phyloP scores from a whole-genome alignment of 805 yeast genomes.

The Saccharomycopsis malanga region DNA sequence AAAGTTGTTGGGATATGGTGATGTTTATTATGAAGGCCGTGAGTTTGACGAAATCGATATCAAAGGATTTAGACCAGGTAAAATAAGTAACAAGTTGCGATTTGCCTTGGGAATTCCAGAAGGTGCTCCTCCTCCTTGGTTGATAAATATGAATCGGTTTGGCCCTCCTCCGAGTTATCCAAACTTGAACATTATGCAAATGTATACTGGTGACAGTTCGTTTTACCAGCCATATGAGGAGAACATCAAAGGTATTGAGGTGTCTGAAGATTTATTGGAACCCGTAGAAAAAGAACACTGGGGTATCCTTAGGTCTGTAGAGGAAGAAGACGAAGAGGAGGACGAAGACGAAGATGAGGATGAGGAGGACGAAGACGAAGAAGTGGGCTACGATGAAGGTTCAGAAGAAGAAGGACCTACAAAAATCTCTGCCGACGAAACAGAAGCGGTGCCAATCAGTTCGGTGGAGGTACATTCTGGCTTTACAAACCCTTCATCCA shows the following conservation, averaged over 20 bases:
- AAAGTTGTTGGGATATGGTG: slow-evolving; percentile 60
- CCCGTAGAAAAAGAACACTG: slow-evolving; percentile 28
- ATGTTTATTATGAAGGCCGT: slow-evolving; percentile 71
- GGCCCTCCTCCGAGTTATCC: slow-evolving; percentile 87
- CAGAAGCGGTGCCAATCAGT: slow-evolving; percentile 2
- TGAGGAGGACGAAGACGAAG: slow-evolving; percentile 23
- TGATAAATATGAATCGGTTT: slow-evolving; percentile 51
- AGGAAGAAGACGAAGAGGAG: slow-evolving; percentile 33
- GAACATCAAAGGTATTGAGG: slow-evolving; percentile 23
- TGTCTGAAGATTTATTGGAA: slow-evolving; percentile 28
- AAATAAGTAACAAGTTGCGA: slow-evolving; percentile 51
- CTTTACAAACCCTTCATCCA: not conserved
- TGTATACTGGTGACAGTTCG: slow-evolving; percentile 8
- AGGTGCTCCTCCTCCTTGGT: slow-evolving; percentile 64
- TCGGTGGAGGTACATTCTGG: not conserved
- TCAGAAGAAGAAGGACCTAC: not conserved
- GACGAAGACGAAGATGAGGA: slow-evolving; percentile 29
- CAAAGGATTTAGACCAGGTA: slow-evolving; percentile 55
- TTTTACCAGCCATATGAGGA: slow-evolving; percentile 15
- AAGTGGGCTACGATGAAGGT: not conserved
- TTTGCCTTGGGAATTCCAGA: slow-evolving; percentile 60
- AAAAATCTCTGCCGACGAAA: slow-evolving; percentile 1
- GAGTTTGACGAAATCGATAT: slow-evolving; percentile 43
- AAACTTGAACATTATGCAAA: slow-evolving; percentile 43
- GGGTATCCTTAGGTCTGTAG: slow-evolving; percentile 30